phyloP scores from a whole-genome alignment of 768 basidiomycete genomes.

The Gloeopeniophorella convolvens region DNA sequence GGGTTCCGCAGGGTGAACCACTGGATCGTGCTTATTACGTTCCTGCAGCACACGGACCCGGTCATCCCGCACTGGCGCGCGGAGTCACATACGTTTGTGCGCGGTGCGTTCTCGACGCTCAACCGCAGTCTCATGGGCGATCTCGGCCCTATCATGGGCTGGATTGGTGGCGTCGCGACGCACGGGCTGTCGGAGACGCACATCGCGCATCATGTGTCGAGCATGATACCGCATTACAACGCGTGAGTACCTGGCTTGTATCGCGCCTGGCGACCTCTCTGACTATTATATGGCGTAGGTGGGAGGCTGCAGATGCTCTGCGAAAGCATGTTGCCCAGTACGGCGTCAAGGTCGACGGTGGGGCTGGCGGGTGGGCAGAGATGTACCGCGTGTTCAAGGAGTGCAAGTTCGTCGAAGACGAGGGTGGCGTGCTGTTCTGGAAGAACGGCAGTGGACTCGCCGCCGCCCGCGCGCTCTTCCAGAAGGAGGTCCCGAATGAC shows the following conservation, averaged over 20 bases:
- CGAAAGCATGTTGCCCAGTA: conserved; percentile 60
- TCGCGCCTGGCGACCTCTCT: too few relatives aligned
- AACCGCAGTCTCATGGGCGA: conserved; percentile 79
- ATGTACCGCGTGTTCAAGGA: conserved; percentile 68
- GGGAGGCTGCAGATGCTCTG: conserved; percentile 87
- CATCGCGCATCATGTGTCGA: conserved; percentile 84
- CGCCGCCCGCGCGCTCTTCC: conserved; percentile 55
- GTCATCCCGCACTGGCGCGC: conserved; percentile 90
- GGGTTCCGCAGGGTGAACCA: conserved; percentile 63
- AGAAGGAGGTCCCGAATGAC: conserved; percentile 53
- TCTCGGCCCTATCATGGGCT: conserved; percentile 71
- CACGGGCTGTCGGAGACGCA: conserved; percentile 95
- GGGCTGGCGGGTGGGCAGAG: conserved; percentile 76
- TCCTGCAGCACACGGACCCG: conserved; percentile 98
- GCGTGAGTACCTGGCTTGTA: conserved; percentile 44
- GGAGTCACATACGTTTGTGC: conserved; percentile 84
- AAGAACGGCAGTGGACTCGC: conserved; percentile 83
- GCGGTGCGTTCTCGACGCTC: conserved; percentile 88
- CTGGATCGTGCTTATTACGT: conserved; percentile 95
- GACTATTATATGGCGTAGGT: conserved; percentile 35
- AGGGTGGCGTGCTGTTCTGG: conserved; percentile 86
- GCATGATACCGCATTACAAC: conserved; percentile 95
- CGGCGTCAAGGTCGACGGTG: conserved; percentile 59
- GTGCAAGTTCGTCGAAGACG: conserved; percentile 95
- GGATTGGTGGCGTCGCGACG: conserved; percentile 79